Evolutionary conservation across 495 filamentous ascomycete genomes (phyloP).

Genomic region (Amphirosellinia nigrospora): DNA sequence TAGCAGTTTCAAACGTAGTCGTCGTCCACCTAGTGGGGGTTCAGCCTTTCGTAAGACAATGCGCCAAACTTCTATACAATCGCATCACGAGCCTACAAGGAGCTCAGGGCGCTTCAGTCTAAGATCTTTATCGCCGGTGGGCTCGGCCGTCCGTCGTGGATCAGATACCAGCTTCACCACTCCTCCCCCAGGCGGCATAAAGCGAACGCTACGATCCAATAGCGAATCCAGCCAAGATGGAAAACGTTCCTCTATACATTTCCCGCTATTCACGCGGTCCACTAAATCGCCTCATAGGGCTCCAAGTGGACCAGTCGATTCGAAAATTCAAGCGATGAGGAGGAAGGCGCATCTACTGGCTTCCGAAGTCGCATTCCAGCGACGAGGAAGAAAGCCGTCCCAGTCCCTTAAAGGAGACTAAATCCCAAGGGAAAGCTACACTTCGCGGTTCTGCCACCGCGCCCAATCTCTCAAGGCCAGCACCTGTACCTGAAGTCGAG

Average conservation of each 20-base stretch:
- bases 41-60: constrained; percentile 51
- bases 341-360: constrained; percentile 48
- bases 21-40: constrained; percentile 30
- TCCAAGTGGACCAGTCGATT: constrained; percentile 55
- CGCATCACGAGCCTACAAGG: constrained; percentile 26
- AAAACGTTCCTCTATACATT: constrained; percentile 35
- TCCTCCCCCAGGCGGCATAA: constrained; percentile 23
- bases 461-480: constrained; percentile 32
- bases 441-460: constrained; percentile 29
- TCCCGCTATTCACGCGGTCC: constrained; percentile 37
- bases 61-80: constrained; percentile 38
- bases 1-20: constrained; percentile 55
- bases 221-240: constrained; percentile 34
- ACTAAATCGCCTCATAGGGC: constrained; percentile 26
- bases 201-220: constrained; percentile 34
- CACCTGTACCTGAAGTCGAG: constrained; percentile 40
- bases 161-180: constrained; percentile 24
- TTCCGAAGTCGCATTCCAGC: constrained; percentile 82
- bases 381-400: constrained; percentile 64
- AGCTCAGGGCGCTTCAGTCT: constrained; percentile 47
- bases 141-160: constrained; percentile 37
- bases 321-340: constrained; percentile 77
- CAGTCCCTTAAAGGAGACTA: constrained; percentile 22
- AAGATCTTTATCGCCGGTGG: constrained; percentile 45
- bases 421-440: constrained; percentile 29